Base-by-base conservation (phyloP, 139 green algal species). In the Chlorella sp. region DNA sequence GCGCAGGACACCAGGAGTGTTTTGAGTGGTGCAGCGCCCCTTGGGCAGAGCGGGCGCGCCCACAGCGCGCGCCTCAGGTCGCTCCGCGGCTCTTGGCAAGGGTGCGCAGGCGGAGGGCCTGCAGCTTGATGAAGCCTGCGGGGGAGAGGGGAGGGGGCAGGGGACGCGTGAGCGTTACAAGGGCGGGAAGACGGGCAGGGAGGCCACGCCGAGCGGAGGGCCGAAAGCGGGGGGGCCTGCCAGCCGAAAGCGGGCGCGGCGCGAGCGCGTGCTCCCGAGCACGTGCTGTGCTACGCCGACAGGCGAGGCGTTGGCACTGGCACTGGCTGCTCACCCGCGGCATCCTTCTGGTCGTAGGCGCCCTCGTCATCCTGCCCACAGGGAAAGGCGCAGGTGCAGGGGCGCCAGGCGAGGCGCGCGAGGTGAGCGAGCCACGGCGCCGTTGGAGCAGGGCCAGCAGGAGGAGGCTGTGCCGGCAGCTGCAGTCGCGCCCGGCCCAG, bases 281-380 rank as follows among this genome's bases (percentile, higher is more conserved):
- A 15, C 21, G 7, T 17, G 14, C 27, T 45, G 23, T 45, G 17
- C 23, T 3, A 58, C 36, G 29, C 45, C 40, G 29, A 25, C 23
- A 8, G 19, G 15, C 53, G 19, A 50, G 19, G 17, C 73, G 43
- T 5, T 8, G 67, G 4, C 74, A 2, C 35, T 66, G 73, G 82
- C 86, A 74, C 33, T 97, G 83, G 74, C 93, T 91, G 84, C 97
- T 96, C 89, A 99, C 95, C 95, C 27, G 85, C 91, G 12, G 95
- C 93, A 73, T 98, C 95, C 73, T 94, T 91, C 83, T 98, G 94
- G 83, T 97, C 88, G 77, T 97, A 95, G 38, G 92, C 86, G 29
- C 91, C 91, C 51, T 87, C 89, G 79, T 98, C 95, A 73, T 99
- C n/a, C 94, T n/a, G n/a, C n/a, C n/a, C n/a, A n/a, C n/a, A n/a